A percentile compares a stretch with the other conserved stretches of the same genome.
phyloP scores from a whole-genome alignment of 768 basidiomycete species.

The Megacollybia marginata region DNA sequence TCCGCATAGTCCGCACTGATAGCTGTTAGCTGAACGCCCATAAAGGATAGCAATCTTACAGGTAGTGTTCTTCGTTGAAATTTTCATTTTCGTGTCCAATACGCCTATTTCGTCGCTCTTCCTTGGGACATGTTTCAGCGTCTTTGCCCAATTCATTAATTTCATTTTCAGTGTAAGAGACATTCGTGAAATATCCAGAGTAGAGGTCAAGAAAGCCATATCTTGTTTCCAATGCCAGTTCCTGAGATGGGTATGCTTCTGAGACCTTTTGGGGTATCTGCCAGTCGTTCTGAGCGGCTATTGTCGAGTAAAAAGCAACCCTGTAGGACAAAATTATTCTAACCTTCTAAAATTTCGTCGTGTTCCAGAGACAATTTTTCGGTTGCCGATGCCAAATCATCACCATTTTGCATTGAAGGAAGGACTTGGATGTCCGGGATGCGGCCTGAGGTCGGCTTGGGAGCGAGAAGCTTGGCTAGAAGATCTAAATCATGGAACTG shows the following conservation, averaged over 20 bases:
- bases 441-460: constrained; percentile 33
- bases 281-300: constrained; percentile 79
- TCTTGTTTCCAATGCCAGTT: constrained; percentile 33
- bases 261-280: constrained; percentile 60
- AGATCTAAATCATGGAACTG: constrained; percentile 74
- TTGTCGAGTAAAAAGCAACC: neutral
- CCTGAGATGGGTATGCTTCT: constrained; percentile 27
- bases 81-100: constrained; percentile 63
- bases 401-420: constrained; percentile 23
- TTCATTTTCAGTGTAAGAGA: constrained; percentile 71
- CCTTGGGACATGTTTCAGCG: constrained; percentile 46
- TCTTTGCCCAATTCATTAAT: constrained; percentile 70
- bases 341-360: constrained; percentile 57
- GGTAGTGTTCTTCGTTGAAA: constrained; percentile 81
- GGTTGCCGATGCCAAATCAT: constrained; percentile 30
- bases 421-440: constrained; percentile 53
- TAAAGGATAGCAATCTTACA: constrained; percentile 35
- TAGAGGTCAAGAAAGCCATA: constrained; percentile 79
- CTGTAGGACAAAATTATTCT: neutral
- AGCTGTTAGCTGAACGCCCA: constrained; percentile 1
- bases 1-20: constrained; percentile 79
- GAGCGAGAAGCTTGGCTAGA: constrained; percentile 69
- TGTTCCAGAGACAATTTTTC: constrained; percentile 42
- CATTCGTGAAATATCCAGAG: constrained; percentile 69
- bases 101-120: constrained; percentile 48